phyloP scores from a whole-genome alignment of 2,329 filamentous ascomycete species.

The Aspergillus sclerotialis region DNA sequence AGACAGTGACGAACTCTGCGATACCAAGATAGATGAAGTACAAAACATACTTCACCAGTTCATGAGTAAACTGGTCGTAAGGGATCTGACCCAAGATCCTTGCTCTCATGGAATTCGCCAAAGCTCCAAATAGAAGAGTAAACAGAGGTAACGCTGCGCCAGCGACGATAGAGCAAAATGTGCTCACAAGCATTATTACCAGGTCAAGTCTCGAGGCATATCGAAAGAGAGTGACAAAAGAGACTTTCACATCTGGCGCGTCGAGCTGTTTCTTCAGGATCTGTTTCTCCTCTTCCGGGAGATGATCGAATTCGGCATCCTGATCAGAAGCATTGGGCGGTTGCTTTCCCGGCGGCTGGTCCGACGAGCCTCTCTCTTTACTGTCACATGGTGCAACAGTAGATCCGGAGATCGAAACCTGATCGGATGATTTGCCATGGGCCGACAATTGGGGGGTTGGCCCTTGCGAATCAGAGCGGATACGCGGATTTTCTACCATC shows the following conservation, averaged over 20 bases:
- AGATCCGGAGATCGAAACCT: background rate
- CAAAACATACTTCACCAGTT: conserved; percentile 59
- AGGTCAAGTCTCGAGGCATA: conserved; percentile 63
- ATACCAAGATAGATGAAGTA: conserved; percentile 84
- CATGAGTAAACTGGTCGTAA: conserved; percentile 51
- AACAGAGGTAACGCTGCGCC: conserved; percentile 73
- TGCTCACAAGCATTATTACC: conserved; percentile 55
- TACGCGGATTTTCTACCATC: background rate
- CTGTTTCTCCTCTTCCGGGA: conserved; percentile 58
- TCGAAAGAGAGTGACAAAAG: conserved; percentile 59
- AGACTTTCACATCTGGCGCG: conserved; percentile 57
- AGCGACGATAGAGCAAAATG: conserved; percentile 60
- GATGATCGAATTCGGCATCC: conserved; percentile 52
- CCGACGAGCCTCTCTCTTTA: conserved; percentile 18
- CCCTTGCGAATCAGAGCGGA: background rate
- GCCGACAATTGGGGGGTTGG: background rate
- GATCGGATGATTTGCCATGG: background rate
- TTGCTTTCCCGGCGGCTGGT: conserved; percentile 37
- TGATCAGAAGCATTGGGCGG: conserved; percentile 15
- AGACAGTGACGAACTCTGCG: conserved; percentile 69
- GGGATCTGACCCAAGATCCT: conserved; percentile 49
- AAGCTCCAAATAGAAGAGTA: conserved; percentile 69
- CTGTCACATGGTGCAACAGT: background rate
- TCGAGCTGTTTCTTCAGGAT: conserved; percentile 64
- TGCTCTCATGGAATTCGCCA: conserved; percentile 64